Base-by-base conservation (phyloP, 164 flowering plant genomes). In the Macadamia integrifolia region DNA sequence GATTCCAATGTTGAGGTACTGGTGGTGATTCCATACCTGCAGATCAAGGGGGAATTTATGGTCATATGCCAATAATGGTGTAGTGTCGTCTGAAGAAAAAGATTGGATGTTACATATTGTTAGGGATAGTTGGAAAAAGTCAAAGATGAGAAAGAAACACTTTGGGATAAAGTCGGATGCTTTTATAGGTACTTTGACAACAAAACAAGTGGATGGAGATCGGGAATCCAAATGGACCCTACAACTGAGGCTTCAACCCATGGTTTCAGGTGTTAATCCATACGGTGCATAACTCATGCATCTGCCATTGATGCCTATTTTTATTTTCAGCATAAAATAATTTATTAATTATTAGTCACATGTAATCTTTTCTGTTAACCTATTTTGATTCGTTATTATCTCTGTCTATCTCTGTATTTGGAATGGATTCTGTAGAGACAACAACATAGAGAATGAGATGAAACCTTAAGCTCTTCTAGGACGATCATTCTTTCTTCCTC, bases 121-220 rank as follows among this genome's bases (percentile, higher is more conserved):
- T 62, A 79, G 74, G 60, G 92, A 88, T 73, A 85, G 93, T 69
- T 92, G 96, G 96, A 96, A 92, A 64, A 92, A 87, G 80, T 74
- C 95, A 72, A 89, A 86, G 76, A 87, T 86, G 93, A 86, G 86
- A 80, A 89, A 88, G 75, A 89, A 83, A 74, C 97, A 93, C 48
- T 86, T 92, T 61, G 88, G 77, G 35, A 88, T 85, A 68, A 91
- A 89, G 78, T 66, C 85, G 58, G 95, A 86, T 78, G 75, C 65
- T 72, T 77, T 86, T 75, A 65, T 80, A 31, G 71, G 79, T 77
- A 49, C 74, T 35, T 42, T 66, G 12, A 56, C 80, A 23, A 50
- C 70, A 35, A 84, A 81, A 74, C 74, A 82, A 42, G 56, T 66
- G 65, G 88, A 88, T 74, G 85, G 85, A 48, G 74, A 76, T 60